phyloP scores from a whole-genome alignment of 306 rosid genomes.

The Vicia villosa region DNA sequence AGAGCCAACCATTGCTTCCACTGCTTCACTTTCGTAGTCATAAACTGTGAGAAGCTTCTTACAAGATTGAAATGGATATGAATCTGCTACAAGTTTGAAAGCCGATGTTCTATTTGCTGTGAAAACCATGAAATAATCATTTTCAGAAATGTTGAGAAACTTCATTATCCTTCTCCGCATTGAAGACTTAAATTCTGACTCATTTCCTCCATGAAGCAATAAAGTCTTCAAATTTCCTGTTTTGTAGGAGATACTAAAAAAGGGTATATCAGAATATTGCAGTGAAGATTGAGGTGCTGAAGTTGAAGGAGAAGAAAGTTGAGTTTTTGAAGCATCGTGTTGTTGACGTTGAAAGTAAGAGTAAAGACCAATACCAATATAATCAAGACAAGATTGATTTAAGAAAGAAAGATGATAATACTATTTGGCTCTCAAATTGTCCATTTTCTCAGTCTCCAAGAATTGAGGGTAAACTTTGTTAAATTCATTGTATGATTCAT shows the following conservation, averaged over 20 bases:
- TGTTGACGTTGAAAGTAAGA: constrained; percentile 70
- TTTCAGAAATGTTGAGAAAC: constrained; percentile 74
- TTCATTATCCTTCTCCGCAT: constrained; percentile 71
- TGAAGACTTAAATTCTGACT: constrained; percentile 71
- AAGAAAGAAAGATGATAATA: constrained; percentile 71
- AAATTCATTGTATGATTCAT: constrained; percentile 68
- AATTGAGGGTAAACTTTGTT: constrained; percentile 68
- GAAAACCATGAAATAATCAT: constrained; percentile 85
- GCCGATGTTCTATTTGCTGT: constrained; percentile 94
- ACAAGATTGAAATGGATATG: constrained; percentile 72
- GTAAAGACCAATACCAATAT: constrained; percentile 91
- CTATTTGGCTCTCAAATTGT: constrained; percentile 64
- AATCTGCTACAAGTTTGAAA: constrained; percentile 81
- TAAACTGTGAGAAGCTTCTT: constrained; percentile 82
- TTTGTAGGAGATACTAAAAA: constrained; percentile 71
- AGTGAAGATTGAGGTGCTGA: constrained; percentile 39
- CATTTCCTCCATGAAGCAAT: constrained; percentile 73
- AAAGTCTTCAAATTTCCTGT: constrained; percentile 76
- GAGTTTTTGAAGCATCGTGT: constrained; percentile 45
- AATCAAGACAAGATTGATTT: constrained; percentile 80
- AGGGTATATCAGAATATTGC: constrained; percentile 58
- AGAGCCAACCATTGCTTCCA: constrained; percentile 65
- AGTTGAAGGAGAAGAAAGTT: constrained; percentile 46
- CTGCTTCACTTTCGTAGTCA: constrained; percentile 91
- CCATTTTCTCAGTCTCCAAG: constrained; percentile 60